Base-by-base conservation (phyloP, 2,329 filamentous ascomycete genomes). In the Penicillium occitanis region DNA sequence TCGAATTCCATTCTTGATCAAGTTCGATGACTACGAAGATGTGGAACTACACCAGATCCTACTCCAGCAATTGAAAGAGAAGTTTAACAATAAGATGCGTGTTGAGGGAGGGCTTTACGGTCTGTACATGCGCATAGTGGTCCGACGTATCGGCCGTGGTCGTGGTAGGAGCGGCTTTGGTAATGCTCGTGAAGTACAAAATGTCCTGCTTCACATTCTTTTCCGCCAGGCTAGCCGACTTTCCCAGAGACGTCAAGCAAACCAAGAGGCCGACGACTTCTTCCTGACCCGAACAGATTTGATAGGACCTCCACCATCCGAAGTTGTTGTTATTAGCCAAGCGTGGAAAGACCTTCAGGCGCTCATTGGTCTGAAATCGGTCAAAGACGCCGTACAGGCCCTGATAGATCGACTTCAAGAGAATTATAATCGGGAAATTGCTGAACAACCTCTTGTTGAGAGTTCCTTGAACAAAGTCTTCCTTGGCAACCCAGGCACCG, bases 101-200 rank as follows among this genome's bases (percentile, higher is more conserved):
- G 77, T 88, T 1, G 87, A 91, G 65, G 86, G 80, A 17, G 88
- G 88, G 0, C 66, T 80, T 0, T 71, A 74, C 0, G 90, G 90
- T 0, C 80, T 92, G 0, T 92, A 87, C 69, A 83, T 84, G 65
- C 85, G 89, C 0, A 88, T 93, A 25, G 84, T 85, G 0, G 79
- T 85, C 3, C 82, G 87, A 0, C 81, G 90, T 0, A 76, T 92
- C 13, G 89, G 89, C 0, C 79, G 83, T 6, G 84, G 85, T 0
- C 85, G 90, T 0, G 90, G 88, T 0, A 82, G 82, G 1, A 84
- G 87, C 33, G 90, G 90, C 0, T 93, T 93, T 67, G 90, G 88
- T 0, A 93, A 94, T 70, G 91, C 91, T 0, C 81, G 91, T 0
- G 83, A 87, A 0, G 78, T 93, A 0, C 86, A 92, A 55, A 93